Conservation (phyloP, 2,329 filamentous ascomycete species). For the Aspergillus novofumigatus region DNA sequence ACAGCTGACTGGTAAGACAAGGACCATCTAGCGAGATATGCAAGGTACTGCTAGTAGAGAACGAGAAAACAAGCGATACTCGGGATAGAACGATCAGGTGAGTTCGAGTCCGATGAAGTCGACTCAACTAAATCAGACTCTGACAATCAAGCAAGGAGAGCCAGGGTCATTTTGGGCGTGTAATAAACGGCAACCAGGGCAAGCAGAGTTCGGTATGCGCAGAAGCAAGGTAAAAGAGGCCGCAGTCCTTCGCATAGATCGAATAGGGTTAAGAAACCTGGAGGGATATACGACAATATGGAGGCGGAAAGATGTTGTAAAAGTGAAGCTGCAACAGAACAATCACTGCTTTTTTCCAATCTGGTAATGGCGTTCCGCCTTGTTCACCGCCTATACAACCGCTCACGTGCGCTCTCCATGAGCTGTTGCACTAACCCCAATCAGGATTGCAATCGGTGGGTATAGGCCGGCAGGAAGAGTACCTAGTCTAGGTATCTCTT, state of each 20-base stretch:
- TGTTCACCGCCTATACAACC: conserved; percentile 61
- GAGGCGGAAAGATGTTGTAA: neutral
- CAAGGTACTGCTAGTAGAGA: neutral
- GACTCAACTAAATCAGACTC: neutral
- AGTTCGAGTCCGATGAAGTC: neutral
- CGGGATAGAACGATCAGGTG: neutral
- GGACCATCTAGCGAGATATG: neutral
- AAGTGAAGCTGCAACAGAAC: neutral
- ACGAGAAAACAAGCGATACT: neutral
- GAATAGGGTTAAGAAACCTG: neutral
- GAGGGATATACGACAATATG: neutral
- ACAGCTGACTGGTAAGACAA: neutral
- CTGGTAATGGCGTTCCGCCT: conserved; percentile 38
- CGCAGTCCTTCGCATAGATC: neutral
- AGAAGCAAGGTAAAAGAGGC: neutral
- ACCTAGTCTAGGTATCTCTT: too few species aligned
- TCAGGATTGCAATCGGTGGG: neutral
- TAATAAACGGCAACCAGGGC: neutral
- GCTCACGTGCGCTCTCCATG: conserved; percentile 10
- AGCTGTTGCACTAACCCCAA: neutral
- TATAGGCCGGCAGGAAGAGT: conserved; percentile 14
- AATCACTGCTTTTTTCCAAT: neutral
- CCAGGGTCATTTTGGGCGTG: neutral
- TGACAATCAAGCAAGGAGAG: neutral
- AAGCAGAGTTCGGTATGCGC: neutral